Percentiles rank a stretch among this genome's conserved stretches.
phyloP scores from a whole-genome alignment of 768 basidiomycete genomes.

The Tulasnella sp. region DNA sequence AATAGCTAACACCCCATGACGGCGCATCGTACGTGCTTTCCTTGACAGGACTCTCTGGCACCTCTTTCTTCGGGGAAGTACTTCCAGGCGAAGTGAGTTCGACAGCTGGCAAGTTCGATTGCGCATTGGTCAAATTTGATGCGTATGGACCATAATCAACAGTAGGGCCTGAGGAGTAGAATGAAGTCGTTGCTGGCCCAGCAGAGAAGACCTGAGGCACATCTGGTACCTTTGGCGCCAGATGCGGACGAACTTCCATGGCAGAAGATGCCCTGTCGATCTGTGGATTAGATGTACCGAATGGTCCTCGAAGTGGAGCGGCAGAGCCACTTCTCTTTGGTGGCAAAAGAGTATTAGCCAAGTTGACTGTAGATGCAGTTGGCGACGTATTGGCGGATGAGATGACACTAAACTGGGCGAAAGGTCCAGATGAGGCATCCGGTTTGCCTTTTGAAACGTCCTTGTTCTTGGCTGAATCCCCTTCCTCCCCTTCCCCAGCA shows the following conservation, averaged over 20 bases:
- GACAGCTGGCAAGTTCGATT: too few species aligned
- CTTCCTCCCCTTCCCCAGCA: constrained; percentile 65
- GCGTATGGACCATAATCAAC: background rate
- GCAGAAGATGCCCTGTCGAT: constrained; percentile 68
- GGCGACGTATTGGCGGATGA: constrained; percentile 67
- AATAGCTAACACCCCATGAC: background rate
- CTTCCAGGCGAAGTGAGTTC: background rate
- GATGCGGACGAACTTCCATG: constrained; percentile 44
- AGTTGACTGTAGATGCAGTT: constrained; percentile 51
- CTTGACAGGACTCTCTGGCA: background rate
- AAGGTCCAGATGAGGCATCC: constrained; percentile 55
- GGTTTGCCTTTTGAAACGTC: constrained; percentile 6
- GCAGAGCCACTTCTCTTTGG: constrained; percentile 45
- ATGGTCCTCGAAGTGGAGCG: constrained; percentile 42
- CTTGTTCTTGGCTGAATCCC: background rate
- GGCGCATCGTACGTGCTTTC: background rate
- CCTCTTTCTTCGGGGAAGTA: background rate
- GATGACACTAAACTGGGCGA: constrained; percentile 86
- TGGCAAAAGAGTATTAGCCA: constrained; percentile 31
- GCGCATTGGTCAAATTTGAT: background rate
- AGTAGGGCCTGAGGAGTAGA: constrained; percentile 21
- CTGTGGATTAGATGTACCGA: constrained; percentile 29
- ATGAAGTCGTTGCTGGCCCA: constrained; percentile 38
- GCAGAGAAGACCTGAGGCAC: constrained; percentile 41
- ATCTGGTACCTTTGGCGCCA: constrained; percentile 31